Percentiles rank a stretch among this genome's conserved stretches.
phyloP scores from a whole-genome alignment of 2,329 filamentous ascomycete species.

The Xylaria multiplex region DNA sequence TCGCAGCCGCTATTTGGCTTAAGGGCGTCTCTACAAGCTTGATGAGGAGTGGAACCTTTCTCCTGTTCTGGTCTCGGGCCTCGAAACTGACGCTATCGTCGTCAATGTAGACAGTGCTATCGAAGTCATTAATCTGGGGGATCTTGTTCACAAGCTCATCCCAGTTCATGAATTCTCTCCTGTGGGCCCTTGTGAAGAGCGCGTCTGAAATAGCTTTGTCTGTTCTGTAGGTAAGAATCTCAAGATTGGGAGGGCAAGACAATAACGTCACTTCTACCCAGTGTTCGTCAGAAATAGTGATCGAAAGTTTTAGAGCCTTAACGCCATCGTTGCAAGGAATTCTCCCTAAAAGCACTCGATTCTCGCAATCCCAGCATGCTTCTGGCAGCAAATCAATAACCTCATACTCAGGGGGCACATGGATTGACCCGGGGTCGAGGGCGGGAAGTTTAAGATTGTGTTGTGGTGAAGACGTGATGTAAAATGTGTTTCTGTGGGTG shows the following conservation, averaged over 20 bases:
- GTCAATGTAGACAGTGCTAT: no score
- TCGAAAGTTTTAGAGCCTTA: background rate
- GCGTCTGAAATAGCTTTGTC: no score
- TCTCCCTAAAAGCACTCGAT: background rate
- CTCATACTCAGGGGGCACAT: background rate
- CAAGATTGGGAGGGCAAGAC: no score
- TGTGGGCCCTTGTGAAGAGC: conserved; percentile 1
- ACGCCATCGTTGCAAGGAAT: conserved; percentile 3
- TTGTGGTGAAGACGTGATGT: background rate
- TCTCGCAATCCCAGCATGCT: conserved; percentile 1
- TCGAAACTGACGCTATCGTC: no score
- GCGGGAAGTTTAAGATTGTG: background rate
- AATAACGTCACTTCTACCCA: no score
- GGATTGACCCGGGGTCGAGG: background rate
- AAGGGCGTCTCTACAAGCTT: no score
- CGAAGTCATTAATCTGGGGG: background rate
- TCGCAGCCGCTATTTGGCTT: no score
- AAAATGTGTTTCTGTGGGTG: background rate
- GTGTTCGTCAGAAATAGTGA: no score
- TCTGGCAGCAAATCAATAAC: background rate
- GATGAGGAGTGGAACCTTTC: no score
- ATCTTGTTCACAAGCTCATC: background rate
- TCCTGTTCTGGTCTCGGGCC: no score
- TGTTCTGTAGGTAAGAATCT: no score
- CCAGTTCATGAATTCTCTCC: conserved; percentile 1